Evolutionary conservation across 192 early-diverging fungal genomes (phyloP).

Genomic region (Coemansia sp.): DNA sequence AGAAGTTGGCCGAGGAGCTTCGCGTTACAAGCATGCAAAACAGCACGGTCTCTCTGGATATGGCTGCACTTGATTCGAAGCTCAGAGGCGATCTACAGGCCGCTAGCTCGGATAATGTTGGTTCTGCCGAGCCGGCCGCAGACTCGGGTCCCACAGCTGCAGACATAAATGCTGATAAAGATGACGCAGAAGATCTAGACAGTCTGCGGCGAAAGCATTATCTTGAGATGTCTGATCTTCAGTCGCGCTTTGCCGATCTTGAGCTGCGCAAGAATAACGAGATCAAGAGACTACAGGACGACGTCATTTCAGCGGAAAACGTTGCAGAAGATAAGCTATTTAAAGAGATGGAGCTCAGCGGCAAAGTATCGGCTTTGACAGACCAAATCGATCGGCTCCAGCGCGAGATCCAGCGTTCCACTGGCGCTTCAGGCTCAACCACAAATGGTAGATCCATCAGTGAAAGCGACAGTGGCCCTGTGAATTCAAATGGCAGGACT

Average conservation of each 20-base stretch:
- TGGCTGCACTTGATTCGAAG: slow-evolving; percentile 37
- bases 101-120: neutral
- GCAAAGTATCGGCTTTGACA: slow-evolving; percentile 60
- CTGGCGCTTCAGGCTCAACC: neutral
- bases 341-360: slow-evolving; percentile 67
- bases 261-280: slow-evolving; percentile 64
- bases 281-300: slow-evolving; percentile 60
- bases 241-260: slow-evolving; percentile 55
- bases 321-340: slow-evolving; percentile 76
- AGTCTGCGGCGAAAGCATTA: slow-evolving; percentile 54
- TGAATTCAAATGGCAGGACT: neutral
- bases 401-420: slow-evolving; percentile 16
- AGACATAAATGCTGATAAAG: neutral
- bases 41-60: slow-evolving; percentile 52
- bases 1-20: slow-evolving; percentile 46
- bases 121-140: neutral
- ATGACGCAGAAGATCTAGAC: slow-evolving; percentile 20
- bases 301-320: slow-evolving; percentile 65
- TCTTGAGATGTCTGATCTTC: slow-evolving; percentile 55
- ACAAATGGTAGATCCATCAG: neutral
- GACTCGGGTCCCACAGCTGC: neutral
- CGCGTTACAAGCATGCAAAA: slow-evolving; percentile 48
- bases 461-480: neutral
- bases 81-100: neutral
- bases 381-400: slow-evolving; percentile 52